Percentiles rank a stretch among this genome's conserved stretches.
These are phyloP conservation scores for Luvunga scandens DNA, from an alignment of 345 rosid genomes.

Conservation along the genomic window DNA sequence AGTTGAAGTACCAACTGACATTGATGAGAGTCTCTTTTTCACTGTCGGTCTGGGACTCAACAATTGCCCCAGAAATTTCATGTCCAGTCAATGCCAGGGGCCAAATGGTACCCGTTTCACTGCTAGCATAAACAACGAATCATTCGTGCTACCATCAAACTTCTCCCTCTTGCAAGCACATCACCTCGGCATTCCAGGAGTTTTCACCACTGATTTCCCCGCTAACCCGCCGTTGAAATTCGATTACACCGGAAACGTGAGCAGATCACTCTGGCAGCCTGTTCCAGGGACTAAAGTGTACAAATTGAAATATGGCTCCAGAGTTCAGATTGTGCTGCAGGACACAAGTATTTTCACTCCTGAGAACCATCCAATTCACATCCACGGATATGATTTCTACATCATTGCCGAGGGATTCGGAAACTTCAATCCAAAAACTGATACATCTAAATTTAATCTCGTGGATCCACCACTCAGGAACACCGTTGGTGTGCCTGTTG, in stretches of 20 bases:
- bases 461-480: slow-evolving; percentile 90
- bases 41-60: slow-evolving; percentile 76
- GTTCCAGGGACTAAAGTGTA: slow-evolving; percentile 62
- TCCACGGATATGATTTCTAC: slow-evolving; percentile 95
- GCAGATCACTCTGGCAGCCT: slow-evolving; percentile 69
- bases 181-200: slow-evolving; percentile 56
- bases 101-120: slow-evolving; percentile 87
- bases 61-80: slow-evolving; percentile 58
- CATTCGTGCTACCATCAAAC: slow-evolving; percentile 67
- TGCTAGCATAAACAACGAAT: slow-evolving; percentile 81
- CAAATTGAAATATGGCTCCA: slow-evolving; percentile 63
- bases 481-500: slow-evolving; percentile 69
- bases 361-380: slow-evolving; percentile 90
- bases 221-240: slow-evolving; percentile 59
- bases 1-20: slow-evolving; percentile 59
- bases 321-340: slow-evolving; percentile 80
- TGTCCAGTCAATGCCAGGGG: slow-evolving; percentile 60
- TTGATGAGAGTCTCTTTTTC: slow-evolving; percentile 71
- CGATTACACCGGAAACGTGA: slow-evolving; percentile 84
- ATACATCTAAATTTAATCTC: slow-evolving; percentile 71
- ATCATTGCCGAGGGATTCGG: slow-evolving; percentile 83
- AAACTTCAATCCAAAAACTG: slow-evolving; percentile 68
- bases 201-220: slow-evolving; percentile 84
- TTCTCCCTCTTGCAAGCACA: slow-evolving; percentile 78
- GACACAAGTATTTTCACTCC: slow-evolving; percentile 78